Conservation (phyloP, 371 early-diverging fungal species). For the Lichtheimia hyalospora region DNA sequence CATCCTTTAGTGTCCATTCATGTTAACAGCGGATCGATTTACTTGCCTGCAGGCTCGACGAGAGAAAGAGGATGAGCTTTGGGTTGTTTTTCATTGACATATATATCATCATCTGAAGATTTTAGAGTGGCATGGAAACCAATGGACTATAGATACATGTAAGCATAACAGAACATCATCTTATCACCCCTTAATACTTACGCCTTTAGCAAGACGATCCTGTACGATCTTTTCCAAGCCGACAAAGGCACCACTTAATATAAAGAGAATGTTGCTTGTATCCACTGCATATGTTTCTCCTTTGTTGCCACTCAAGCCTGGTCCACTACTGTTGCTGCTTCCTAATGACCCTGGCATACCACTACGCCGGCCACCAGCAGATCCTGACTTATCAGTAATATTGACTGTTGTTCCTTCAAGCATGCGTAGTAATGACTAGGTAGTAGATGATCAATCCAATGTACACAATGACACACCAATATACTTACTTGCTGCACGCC, state of each 20-base stretch:
- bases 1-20: no score
- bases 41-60: slow-evolving; percentile 69
- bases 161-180: background rate
- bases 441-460: background rate
- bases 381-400: slow-evolving; percentile 80
- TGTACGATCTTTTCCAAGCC: slow-evolving; percentile 83
- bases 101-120: slow-evolving; percentile 16
- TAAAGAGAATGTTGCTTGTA: slow-evolving; percentile 90
- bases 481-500: slow-evolving; percentile 84
- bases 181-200: slow-evolving; percentile 20
- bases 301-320: slow-evolving; percentile 46
- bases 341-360: slow-evolving; percentile 50
- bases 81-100: slow-evolving; percentile 4
- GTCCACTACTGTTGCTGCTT: slow-evolving; percentile 10
- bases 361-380: slow-evolving; percentile 36
- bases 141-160: slow-evolving; percentile 50
- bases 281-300: slow-evolving; percentile 85
- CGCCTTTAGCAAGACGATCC: slow-evolving; percentile 77
- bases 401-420: slow-evolving; percentile 87
- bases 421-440: slow-evolving; percentile 74
- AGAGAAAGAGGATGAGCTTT: slow-evolving; percentile 39
- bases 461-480: no score
- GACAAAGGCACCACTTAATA: slow-evolving; percentile 89
- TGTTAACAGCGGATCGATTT: no score
- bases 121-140: slow-evolving; percentile 70